Base-by-base conservation (phyloP, 345 rosid genomes). In the Eucalyptus curtisii region DNA sequence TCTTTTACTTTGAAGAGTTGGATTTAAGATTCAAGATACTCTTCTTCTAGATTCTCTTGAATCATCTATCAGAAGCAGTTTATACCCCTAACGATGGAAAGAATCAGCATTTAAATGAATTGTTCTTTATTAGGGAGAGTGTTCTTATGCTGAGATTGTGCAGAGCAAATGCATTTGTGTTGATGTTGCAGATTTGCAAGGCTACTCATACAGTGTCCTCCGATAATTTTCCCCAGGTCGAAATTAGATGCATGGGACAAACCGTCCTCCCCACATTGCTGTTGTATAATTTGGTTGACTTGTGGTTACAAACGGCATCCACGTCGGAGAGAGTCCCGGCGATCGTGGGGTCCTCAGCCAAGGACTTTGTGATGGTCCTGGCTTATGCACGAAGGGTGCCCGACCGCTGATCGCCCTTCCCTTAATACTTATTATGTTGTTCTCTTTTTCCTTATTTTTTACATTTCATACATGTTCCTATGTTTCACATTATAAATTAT, bases 281-380 rank as follows among this genome's bases (percentile, higher is more conserved):
- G 86, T 88, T 97, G 87, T 91, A 91, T 86, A 92, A 91, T 90
- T 86, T 98, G 87, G 94, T 96, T 19, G 97, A 98, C 87, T 88
- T 91, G 90, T 98, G 99, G 98, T 87, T 95, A 86, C 93, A 91
- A 89, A 93, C 90, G 53, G 90, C 93, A 16, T 88, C 97, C 25
- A 92, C 93, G 31, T 87, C 95, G 19, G 94, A 94, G 52, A 93
- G 90, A 42, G 92, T 95, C 55, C 50, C 92, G 16, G 95, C 96
- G 61, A 88, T 90, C 1, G 86, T 94, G 30, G 99, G 99, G 87
- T 94, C 97, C 5, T 95, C 98, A 4, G 98, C 98, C 4, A 93
- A 95, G 92, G 99, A 95, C 87, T 97, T 93, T 81, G 92, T 95
- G 45, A 96, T 97, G 98, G 97, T 95, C 86, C 94, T 97, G 88